These are phyloP conservation scores for Chaetomidium leptoderma DNA, from an alignment of 495 filamentous ascomycete genomes.

Conservation along the genomic window DNA sequence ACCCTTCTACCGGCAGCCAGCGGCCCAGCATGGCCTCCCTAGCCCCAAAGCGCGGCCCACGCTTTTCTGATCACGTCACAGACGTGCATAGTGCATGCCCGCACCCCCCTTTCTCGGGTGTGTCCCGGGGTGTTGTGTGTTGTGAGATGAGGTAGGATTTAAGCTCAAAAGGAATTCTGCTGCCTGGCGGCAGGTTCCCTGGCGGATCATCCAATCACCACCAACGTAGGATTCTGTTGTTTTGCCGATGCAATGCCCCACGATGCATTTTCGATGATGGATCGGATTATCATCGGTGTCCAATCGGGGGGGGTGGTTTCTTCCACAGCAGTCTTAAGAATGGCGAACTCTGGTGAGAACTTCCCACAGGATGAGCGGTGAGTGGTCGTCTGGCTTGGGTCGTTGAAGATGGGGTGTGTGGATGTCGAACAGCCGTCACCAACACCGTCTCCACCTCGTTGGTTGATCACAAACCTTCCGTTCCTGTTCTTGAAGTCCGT, in stretches of 20 bases:
- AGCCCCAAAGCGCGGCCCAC: neutral
- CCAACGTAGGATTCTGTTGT: neutral
- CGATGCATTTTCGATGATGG: neutral
- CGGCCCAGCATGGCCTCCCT: neutral
- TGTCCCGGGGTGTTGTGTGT: neutral
- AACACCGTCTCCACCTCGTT: neutral
- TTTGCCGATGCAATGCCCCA: neutral
- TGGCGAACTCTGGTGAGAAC: no score
- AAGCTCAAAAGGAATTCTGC: conserved; percentile 16
- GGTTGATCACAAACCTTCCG: neutral
- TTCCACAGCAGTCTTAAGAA: no score
- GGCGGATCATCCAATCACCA: conserved; percentile 3
- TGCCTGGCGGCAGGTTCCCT: conserved; percentile 15
- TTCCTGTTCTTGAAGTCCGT: neutral
- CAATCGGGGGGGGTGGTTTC: conserved; percentile 1
- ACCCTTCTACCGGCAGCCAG: neutral
- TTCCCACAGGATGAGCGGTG: no score
- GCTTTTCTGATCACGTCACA: conserved; percentile 1
- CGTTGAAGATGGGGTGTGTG: neutral
- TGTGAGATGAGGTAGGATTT: conserved; percentile 13
- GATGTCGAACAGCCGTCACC: neutral
- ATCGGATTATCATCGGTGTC: neutral
- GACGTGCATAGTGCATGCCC: conserved; percentile 4
- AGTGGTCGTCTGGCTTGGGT: neutral
- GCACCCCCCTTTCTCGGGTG: neutral